These are phyloP conservation scores for Gracilaria vermiculophylla DNA, from an alignment of 23 red algal genomes.

Conservation along the genomic window DNA sequence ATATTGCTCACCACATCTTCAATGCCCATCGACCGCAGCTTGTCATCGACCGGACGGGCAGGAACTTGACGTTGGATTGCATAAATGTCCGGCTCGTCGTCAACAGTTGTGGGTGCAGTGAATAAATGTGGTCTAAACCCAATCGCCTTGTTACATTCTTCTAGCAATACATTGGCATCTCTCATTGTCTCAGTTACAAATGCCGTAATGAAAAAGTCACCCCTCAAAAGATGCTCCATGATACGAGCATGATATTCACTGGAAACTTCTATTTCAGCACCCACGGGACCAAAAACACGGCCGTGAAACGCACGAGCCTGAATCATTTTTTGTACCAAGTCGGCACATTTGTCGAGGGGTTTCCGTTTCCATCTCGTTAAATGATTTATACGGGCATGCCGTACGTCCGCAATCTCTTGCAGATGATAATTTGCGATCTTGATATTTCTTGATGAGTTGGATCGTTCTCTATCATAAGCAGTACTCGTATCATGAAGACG, in stretches of 20 bases:
- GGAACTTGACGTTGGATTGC: constrained; percentile 42
- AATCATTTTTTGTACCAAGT: constrained; percentile 1
- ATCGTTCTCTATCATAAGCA: constrained; percentile 10
- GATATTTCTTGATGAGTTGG: constrained; percentile 20
- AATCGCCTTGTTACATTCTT: constrained; percentile 26
- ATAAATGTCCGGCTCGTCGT: constrained; percentile 45
- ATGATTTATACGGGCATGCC: background rate
- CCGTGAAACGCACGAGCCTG: constrained; percentile 42
- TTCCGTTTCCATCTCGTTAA: constrained; percentile 15
- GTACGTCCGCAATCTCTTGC: constrained; percentile 17
- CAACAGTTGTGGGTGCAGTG: constrained; percentile 18
- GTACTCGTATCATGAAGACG: background rate
- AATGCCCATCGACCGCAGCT: constrained; percentile 52
- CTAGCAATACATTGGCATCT: constrained; percentile 55
- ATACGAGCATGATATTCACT: constrained; percentile 75
- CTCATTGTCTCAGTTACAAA: constrained; percentile 68
- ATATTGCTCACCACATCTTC: constrained; percentile 60
- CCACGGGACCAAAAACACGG: constrained; percentile 72
- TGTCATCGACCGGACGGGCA: constrained; percentile 23
- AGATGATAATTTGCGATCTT: constrained; percentile 40
- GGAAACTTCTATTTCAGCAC: constrained; percentile 56
- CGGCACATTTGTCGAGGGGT: constrained; percentile 5
- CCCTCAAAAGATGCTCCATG: constrained; percentile 44
- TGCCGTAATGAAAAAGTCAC: constrained; percentile 47
- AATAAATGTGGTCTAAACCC: constrained; percentile 55